Base-by-base conservation (phyloP, 805 yeast genomes). In the Yamadazyma tumulicola region DNA sequence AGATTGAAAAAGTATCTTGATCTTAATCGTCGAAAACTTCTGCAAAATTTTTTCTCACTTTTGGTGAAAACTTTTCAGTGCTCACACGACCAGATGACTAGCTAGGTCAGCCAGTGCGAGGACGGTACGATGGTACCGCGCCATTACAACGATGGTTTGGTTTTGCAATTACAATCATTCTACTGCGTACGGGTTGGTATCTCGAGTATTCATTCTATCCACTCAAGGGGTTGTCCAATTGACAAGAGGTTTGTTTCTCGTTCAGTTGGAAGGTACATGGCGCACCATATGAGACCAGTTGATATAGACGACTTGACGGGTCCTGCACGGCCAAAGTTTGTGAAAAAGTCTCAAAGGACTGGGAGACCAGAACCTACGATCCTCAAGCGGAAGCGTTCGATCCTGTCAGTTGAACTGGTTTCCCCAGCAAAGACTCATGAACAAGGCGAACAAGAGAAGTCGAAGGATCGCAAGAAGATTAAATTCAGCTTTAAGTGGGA, bases 401-500 rank as follows among this genome's bases (percentile, higher is more conserved):
- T n/a, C n/a, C n/a, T n/a, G n/a, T n/a, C 29, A 29, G n/a, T 24
- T 12, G 14, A 24, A 24, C 23, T 8, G 30, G 13, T 8, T 27
- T n/a, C n/a, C n/a, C 7, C 8, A 16, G 27, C 7, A 20, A 20
- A 20, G 23, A 11, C 27, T 24, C 6, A 12, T 6, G 27, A 24
- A 13, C n/a, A 24, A 12, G 27, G 14, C n/a, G 27, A 8, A 24
- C 8, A 24, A 7, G 6, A 11, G 7, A 35, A 30, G 6, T 13
- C n/a, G 29, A 22, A 15, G n/a, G n/a, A 29, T n/a, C 7, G 13
- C 11, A n/a, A 26, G 19, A 36, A 32, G 25, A 34, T 33, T 11
- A 72, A 69, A 45, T 85, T 82, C 55, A 64, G 67, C 7, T 85
- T 85, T 55, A 81, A 73, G 9, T 86, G 95, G 95, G 69, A 71